phyloP scores from a whole-genome alignment of 2,329 filamentous ascomycete genomes.

The Aspergillus neoniger region DNA sequence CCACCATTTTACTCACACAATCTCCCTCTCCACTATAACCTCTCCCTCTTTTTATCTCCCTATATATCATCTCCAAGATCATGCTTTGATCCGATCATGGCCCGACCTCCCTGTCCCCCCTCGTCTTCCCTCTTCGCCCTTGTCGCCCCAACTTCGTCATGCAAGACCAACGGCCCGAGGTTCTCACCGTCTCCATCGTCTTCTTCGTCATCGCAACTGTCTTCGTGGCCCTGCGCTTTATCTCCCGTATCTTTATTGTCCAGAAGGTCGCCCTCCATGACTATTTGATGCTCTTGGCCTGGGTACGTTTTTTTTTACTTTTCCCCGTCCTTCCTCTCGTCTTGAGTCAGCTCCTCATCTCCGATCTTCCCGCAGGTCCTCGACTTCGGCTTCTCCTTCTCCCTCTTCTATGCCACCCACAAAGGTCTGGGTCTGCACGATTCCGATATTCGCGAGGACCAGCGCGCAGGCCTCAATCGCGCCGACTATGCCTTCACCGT shows the following conservation, averaged over 20 bases:
- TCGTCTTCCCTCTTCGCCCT: conserved; percentile 5
- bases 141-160: conserved; percentile 24
- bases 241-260: conserved; percentile 73
- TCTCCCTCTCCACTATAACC: background rate
- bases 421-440: conserved; percentile 49
- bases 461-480: conserved; percentile 42
- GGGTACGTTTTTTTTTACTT: conserved; percentile 51
- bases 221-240: conserved; percentile 73
- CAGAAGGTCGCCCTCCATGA: conserved; percentile 74
- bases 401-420: conserved; percentile 47
- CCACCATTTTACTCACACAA: background rate
- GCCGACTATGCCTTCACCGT: conserved; percentile 63
- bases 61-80: background rate
- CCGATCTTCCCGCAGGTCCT: conserved; percentile 33
- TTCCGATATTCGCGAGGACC: conserved; percentile 34
- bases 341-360: background rate
- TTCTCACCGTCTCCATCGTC: conserved; percentile 46
- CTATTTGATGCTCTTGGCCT: conserved; percentile 77
- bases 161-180: conserved; percentile 39
- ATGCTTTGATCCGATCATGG: conserved; percentile 4
- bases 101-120: background rate
- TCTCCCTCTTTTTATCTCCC: conserved; percentile 6
- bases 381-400: conserved; percentile 50
- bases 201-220: conserved; percentile 66
- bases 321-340: background rate